A percentile compares a stretch with the other conserved stretches of the same genome.
These are phyloP conservation scores for Dittrichia graveolens DNA, from an alignment of 129 eudicot species.

Conservation along the genomic window DNA sequence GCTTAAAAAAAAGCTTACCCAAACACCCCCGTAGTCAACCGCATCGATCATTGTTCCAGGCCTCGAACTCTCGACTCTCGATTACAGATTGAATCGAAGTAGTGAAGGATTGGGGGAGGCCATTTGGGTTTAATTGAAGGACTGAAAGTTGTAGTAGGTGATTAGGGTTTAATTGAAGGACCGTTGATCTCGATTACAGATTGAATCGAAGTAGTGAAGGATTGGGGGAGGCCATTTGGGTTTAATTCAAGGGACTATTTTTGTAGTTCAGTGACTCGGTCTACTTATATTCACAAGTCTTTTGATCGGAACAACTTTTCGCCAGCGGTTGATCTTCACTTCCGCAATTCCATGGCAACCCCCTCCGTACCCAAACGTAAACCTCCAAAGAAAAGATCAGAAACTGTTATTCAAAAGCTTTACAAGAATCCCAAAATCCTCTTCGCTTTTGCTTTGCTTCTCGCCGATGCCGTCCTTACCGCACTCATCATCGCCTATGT, in stretches of 20 bases:
- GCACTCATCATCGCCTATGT: constrained; percentile 67
- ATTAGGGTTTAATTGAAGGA: background rate
- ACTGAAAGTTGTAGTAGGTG: no score
- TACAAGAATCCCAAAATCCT: constrained; percentile 40
- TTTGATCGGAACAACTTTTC: background rate
- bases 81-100: no score
- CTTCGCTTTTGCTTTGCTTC: constrained; percentile 49
- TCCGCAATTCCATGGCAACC: constrained; percentile 41
- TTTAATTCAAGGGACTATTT: constrained; percentile 4
- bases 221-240: no score
- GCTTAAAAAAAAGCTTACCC: no score
- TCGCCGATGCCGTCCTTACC: constrained; percentile 69
- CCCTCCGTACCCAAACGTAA: constrained; percentile 25
- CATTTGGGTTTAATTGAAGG: background rate
- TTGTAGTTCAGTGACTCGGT: constrained; percentile 10
- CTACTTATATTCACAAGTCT: background rate
- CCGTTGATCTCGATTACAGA: no score
- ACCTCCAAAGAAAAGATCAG: constrained; percentile 21
- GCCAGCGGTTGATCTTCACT: constrained; percentile 4
- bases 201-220: no score
- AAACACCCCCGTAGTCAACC: no score
- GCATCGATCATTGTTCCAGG: no score
- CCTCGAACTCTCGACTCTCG: no score
- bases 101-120: no score
- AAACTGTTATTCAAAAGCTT: constrained; percentile 22